Evolutionary conservation across 768 basidiomycete species (phyloP).

Genomic region (Kwoniella pini): DNA sequence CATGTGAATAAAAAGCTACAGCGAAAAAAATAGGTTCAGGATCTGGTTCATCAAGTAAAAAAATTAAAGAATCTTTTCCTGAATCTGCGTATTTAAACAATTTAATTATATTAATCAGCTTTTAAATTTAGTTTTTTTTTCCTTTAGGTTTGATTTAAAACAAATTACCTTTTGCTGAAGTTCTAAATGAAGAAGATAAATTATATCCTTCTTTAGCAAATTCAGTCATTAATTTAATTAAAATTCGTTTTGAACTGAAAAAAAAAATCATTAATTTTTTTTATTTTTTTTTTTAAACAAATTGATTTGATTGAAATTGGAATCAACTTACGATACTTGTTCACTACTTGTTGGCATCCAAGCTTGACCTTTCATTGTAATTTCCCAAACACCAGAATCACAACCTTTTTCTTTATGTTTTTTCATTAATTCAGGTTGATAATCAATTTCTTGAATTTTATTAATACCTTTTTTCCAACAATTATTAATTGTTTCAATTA

Average conservation of each 20-base stretch:
- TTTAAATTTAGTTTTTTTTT: too few species aligned
- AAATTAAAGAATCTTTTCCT: constrained; percentile 46
- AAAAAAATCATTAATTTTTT: neutral
- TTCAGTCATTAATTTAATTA: constrained; percentile 44
- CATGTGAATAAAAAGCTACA: constrained; percentile 41
- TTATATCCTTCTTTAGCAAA: constrained; percentile 44
- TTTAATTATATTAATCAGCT: too few species aligned
- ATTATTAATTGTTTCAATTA: constrained; percentile 32
- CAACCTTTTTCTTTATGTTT: constrained; percentile 42
- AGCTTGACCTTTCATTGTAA: constrained; percentile 33
- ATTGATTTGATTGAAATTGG: neutral
- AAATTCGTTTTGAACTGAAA: constrained; percentile 37
- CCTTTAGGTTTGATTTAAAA: too few species aligned
- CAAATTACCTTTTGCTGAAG: constrained; percentile 40
- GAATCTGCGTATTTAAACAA: constrained; percentile 27
- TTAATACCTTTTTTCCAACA: constrained; percentile 39
- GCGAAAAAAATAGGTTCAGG: constrained; percentile 49
- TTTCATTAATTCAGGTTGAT: constrained; percentile 42
- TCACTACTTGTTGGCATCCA: constrained; percentile 44
- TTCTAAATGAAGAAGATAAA: constrained; percentile 38
- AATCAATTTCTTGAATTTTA: constrained; percentile 37
- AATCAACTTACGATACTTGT: constrained; percentile 42
- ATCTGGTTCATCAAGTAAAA: constrained; percentile 38
- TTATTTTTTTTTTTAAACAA: neutral
- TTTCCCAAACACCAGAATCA: constrained; percentile 48